A percentile compares a stretch with the other conserved stretches of the same genome.
phyloP scores from a whole-genome alignment of 306 rosid species.

The Corylus americana region DNA sequence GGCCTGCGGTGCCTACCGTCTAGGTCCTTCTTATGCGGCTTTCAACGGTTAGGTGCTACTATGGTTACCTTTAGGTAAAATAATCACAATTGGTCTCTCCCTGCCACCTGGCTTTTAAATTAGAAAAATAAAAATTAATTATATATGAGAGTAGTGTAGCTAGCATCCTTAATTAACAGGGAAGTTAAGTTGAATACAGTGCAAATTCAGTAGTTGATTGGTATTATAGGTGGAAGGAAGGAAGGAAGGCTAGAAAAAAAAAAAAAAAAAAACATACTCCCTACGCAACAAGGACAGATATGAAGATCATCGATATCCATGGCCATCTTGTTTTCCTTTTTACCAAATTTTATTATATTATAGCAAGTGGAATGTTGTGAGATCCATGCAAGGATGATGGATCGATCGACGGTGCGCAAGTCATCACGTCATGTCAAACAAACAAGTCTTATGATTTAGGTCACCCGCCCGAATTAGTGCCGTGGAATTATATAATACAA shows the following conservation, averaged over 20 bases:
- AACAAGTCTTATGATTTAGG: constrained; percentile 47
- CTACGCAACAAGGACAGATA: neutral
- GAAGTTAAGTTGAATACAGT: neutral
- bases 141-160: too few relatives aligned
- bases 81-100: too few relatives aligned
- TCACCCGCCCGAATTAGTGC: constrained; percentile 48
- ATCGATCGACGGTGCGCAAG: neutral
- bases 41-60: too few relatives aligned
- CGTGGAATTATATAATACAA: constrained; percentile 13
- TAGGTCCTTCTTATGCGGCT: too few relatives aligned
- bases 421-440: constrained; percentile 6
- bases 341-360: constrained; percentile 8
- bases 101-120: too few relatives aligned
- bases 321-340: neutral
- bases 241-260: neutral
- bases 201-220: neutral
- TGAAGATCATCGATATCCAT: neutral
- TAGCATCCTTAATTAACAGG: neutral
- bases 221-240: neutral
- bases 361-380: constrained; percentile 33
- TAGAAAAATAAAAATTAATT: too few relatives aligned
- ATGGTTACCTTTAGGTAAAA: too few relatives aligned
- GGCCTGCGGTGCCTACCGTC: too few relatives aligned
- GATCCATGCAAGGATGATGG: constrained; percentile 1
- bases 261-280: neutral